Evolutionary conservation across 1,139 yeast species (phyloP).

Genomic region (Cylindricascospora bacillispora): DNA sequence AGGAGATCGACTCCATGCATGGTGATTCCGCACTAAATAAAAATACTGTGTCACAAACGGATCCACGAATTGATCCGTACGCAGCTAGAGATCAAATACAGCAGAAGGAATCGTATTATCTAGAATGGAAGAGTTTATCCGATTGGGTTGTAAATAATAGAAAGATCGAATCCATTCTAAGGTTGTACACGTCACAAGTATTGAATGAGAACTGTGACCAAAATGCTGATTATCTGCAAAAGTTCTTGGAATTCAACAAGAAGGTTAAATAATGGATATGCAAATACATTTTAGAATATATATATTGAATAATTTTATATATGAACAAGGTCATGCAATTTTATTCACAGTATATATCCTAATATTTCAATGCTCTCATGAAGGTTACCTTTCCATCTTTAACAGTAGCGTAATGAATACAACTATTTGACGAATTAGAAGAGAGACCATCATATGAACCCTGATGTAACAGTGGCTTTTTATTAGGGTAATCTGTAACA

Average conservation of each 20-base stretch:
- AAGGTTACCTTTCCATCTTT: not conserved
- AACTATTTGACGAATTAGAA: not conserved
- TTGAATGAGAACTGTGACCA: slow-evolving; percentile 29
- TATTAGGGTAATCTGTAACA: too few relatives aligned
- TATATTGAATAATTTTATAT: too few relatives aligned
- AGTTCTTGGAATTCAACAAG: slow-evolving; percentile 10
- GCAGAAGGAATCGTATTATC: slow-evolving; percentile 20
- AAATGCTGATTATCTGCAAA: slow-evolving; percentile 16
- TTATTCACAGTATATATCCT: too few relatives aligned
- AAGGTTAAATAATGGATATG: too few relatives aligned
- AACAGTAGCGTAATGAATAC: not conserved
- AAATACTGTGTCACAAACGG: slow-evolving; percentile 9
- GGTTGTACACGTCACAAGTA: slow-evolving; percentile 26
- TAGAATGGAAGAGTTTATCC: slow-evolving; percentile 20
- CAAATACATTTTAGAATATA: too few relatives aligned
- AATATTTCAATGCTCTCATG: too few relatives aligned
- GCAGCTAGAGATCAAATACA: slow-evolving; percentile 29
- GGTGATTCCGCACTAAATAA: slow-evolving; percentile 2
- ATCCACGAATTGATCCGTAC: slow-evolving; percentile 35
- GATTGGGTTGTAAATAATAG: slow-evolving; percentile 31
- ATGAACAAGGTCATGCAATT: too few relatives aligned
- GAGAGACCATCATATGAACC: not conserved
- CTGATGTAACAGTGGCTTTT: too few relatives aligned
- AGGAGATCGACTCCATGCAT: slow-evolving; percentile 21
- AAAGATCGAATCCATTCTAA: slow-evolving; percentile 31